phyloP scores from a whole-genome alignment of 768 basidiomycete genomes.

The Dacryopinax spathularia region DNA sequence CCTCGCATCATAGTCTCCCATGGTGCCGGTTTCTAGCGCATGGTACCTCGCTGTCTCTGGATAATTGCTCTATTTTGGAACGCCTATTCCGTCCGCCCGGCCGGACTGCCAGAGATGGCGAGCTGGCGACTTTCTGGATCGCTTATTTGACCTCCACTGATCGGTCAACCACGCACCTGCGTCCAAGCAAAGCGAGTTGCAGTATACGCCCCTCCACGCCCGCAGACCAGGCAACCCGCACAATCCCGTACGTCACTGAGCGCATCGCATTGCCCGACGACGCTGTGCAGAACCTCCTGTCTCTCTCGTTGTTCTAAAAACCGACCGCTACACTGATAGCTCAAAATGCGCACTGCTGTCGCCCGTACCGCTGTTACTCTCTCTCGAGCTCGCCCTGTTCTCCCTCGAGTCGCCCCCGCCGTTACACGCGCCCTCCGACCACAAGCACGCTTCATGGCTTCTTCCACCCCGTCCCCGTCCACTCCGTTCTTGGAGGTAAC shows the following conservation, averaged over 20 bases:
- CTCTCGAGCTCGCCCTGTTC: not conserved
- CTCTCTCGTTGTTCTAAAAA: not conserved
- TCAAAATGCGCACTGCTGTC: conserved; percentile 5
- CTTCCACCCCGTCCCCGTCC: not conserved
- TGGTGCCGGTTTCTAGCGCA: not conserved
- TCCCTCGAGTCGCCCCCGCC: not conserved
- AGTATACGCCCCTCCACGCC: not conserved
- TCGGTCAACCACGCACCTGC: not conserved
- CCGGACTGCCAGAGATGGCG: not conserved
- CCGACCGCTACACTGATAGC: not conserved
- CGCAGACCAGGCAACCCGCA: not conserved
- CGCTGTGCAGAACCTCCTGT: not conserved
- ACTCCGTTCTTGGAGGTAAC: conserved; percentile 14
- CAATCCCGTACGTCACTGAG: no score
- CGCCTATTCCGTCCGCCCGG: not conserved
- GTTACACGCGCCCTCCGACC: not conserved
- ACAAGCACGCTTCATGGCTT: not conserved
- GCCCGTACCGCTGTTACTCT: not conserved
- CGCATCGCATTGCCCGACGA: no score
- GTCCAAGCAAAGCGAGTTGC: not conserved
- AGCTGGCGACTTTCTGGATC: not conserved
- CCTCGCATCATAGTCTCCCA: not conserved
- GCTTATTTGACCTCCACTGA: conserved; percentile 1
- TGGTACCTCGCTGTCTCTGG: not conserved
- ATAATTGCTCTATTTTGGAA: not conserved